Evolutionary conservation across 495 filamentous ascomycete genomes (phyloP), one percentile per base, ranked within the genome.

Genomic region (Hamigera avellanea): DNA sequence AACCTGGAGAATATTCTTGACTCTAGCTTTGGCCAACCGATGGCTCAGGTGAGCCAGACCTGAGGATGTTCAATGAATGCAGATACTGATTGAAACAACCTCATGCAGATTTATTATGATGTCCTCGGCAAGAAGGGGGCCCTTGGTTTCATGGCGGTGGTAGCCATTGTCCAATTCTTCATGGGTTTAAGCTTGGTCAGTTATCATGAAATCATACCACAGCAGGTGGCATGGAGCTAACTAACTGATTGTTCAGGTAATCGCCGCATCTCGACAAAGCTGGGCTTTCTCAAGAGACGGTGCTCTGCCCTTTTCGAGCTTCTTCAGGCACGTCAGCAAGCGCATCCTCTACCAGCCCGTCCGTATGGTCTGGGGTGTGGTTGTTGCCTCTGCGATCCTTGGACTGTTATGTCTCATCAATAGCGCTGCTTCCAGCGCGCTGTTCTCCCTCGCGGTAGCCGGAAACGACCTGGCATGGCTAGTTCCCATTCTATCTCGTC

Each of bases 241-340:
- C 19, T 16, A 28, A 21, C 37, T n/a, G n/a, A n/a, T n/a, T n/a
- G n/a, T n/a, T 14, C 28, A 59, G 56, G 41, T 66, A 19, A 65
- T 76, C 21, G 75, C 73, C 18, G 58, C 67, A 6, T 64, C 62
- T 19, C 54, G 73, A 14, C 71, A 75, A 43, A 52, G 54, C 28
- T 77, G 71, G 70, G 72, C 72, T 13, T 76, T 77, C 45, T 64
- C 62, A 13, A 62, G 73, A 7, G 73, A 77, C 47, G 69, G 70
- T 9, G 70, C 69, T 7, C 61, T 73, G 9, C 70, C 75, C 0
- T 74, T 80, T 50, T 75, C 73, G 25, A 53, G 54, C 36, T 76
- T 69, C 50, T 70, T 75, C 47, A 59, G 69, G 21, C 59, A 57
- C n/a, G 66, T 74, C 41, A 67, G 57, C 39, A 56, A 64, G 33